phyloP scores from a whole-genome alignment of 352 stramenopile genomes.

The Globisporangium irregulare region DNA sequence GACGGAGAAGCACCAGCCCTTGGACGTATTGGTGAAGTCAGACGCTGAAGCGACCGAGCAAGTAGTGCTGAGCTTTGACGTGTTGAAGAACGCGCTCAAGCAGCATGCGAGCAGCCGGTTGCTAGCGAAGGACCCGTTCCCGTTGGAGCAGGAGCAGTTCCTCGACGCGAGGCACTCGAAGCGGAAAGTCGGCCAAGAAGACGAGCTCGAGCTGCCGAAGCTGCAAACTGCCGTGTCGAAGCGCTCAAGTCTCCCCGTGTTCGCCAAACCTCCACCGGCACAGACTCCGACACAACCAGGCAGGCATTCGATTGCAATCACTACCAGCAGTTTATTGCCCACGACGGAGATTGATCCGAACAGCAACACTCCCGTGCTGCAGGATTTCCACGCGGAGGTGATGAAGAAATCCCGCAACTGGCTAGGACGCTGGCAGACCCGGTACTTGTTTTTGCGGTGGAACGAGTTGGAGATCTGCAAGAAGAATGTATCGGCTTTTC shows the following conservation, averaged over 20 bases:
- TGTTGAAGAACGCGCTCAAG: constrained; percentile 25
- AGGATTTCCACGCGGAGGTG: constrained; percentile 48
- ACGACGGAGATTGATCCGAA: background rate
- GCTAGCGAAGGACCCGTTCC: constrained; percentile 32
- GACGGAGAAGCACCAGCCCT: background rate
- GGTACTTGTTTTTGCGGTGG: constrained; percentile 48
- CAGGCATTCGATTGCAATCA: constrained; percentile 4
- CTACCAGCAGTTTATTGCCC: background rate
- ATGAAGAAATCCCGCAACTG: constrained; percentile 69
- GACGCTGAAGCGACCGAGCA: background rate
- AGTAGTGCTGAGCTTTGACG: constrained; percentile 5
- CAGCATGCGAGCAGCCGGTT: constrained; percentile 35
- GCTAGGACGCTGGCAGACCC: constrained; percentile 53
- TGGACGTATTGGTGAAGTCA: background rate
- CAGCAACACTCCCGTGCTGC: constrained; percentile 25
- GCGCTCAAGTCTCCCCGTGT: constrained; percentile 12
- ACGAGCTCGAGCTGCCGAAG: constrained; percentile 21
- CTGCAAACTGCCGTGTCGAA: constrained; percentile 12
- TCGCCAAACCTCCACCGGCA: background rate
- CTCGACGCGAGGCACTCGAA: constrained; percentile 3
- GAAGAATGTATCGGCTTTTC: constrained; percentile 26
- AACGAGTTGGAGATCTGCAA: constrained; percentile 56
- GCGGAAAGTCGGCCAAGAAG: constrained; percentile 9
- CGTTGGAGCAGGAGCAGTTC: constrained; percentile 27
- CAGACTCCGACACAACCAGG: background rate